Conservation (phyloP, 768 basidiomycete genomes). For the Kwoniella dejecticola region DNA sequence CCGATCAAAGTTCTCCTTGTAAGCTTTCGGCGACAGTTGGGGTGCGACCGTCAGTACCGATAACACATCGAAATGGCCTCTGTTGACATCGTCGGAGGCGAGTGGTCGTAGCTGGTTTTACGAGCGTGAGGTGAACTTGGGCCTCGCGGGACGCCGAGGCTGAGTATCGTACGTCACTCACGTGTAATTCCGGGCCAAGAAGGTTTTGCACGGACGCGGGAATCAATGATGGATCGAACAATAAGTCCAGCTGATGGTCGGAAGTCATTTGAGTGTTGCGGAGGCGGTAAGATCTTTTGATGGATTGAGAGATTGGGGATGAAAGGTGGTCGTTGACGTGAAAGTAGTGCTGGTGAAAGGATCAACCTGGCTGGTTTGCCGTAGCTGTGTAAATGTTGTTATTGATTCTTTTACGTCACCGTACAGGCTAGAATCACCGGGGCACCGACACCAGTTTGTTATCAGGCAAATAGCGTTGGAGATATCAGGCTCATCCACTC, state of each 20-base stretch:
- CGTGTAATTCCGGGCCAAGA: constrained; percentile 20
- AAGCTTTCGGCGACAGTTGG: constrained; percentile 68
- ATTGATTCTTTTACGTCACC: neutral
- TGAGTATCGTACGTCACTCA: constrained; percentile 4
- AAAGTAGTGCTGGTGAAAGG: too few relatives aligned
- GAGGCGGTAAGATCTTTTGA: neutral
- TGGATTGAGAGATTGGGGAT: neutral
- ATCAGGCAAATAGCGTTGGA: too few relatives aligned
- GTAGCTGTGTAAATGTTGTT: neutral
- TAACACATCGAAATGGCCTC: constrained; percentile 83
- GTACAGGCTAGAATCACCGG: too few relatives aligned
- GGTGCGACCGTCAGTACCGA: constrained; percentile 69
- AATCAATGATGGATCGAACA: constrained; percentile 25
- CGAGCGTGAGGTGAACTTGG: neutral
- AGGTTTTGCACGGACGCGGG: constrained; percentile 8
- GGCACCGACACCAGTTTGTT: too few relatives aligned
- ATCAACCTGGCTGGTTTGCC: neutral
- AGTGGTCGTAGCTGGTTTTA: constrained; percentile 80
- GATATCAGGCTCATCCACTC: too few relatives aligned
- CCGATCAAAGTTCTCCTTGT: constrained; percentile 57
- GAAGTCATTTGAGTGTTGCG: constrained; percentile 1
- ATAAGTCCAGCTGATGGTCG: constrained; percentile 13
- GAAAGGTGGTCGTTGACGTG: neutral
- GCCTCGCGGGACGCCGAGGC: too few relatives aligned
- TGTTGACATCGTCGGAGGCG: constrained; percentile 75